Base-by-base conservation (phyloP, 2,329 filamentous ascomycete species). In the Diaporthe sp. region DNA sequence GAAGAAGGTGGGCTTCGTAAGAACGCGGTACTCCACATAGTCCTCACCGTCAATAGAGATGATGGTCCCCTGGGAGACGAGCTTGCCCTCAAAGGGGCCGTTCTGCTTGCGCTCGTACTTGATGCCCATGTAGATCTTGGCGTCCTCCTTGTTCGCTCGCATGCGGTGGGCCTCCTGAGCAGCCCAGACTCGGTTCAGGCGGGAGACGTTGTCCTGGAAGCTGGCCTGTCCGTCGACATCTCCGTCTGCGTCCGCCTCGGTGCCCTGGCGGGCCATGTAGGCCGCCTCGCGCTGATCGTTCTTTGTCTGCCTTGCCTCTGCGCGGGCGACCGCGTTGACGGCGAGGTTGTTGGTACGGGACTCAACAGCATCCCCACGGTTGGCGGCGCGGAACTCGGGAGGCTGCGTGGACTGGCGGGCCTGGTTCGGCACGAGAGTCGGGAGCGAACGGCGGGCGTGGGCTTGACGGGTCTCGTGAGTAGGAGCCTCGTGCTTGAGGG, bases 41-140 rank as follows among this genome's bases (percentile, higher is more conserved):
- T 92, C 91, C 79, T 92, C 91, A 30, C 90, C 91, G 74, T 92
- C 90, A 74, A 93, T 92, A 63, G 84, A 91, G 78, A 92, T 87
- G 30, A 92, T 90, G 13, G 87, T 88, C 7, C 90, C 89, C 75
- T 90, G 87, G 61, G 89, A 91, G 39, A 91, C 90, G n/a, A 92
- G 86, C 79, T 92, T 91, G 32, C 90, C 91, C 75, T 87, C 84
- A 74, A 92, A 92, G 0, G 90, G 90, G 0, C 91, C 91, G 5
- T 82, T 90, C 42, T 86, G 81, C 82, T 91, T 92, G 71, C 90
- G 87, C 81, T 91, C 89, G 77, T 92, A 93, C 79, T 90, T 92
- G 79, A 92, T 83, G 32, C 90, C 90, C 35, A 86, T 85, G 77
- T 90, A 87, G 22, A 90, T 87, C 81, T 90, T 92, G 71, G 87